These are phyloP conservation scores for Spathaspora gorwiae DNA, from an alignment of 805 yeast genomes.

Conservation along the genomic window DNA sequence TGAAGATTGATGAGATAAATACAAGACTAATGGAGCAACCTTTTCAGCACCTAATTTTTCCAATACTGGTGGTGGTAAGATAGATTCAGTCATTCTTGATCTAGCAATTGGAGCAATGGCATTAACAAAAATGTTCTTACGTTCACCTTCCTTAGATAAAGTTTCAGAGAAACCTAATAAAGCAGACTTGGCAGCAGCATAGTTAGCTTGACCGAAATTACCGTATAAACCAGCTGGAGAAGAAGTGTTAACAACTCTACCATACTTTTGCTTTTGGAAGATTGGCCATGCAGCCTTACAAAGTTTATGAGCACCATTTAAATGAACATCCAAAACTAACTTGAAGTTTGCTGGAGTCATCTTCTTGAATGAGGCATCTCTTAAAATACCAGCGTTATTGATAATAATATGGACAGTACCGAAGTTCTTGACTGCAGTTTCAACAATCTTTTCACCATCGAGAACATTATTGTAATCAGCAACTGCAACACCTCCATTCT, in stretches of 20 bases:
- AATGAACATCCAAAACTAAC: constrained; percentile 79
- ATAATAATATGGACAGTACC: constrained; percentile 86
- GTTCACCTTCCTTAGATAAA: constrained; percentile 88
- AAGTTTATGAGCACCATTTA: constrained; percentile 82
- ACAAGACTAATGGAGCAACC: constrained; percentile 87
- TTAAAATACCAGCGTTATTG: constrained; percentile 92
- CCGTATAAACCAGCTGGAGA: constrained; percentile 98
- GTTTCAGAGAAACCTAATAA: constrained; percentile 91
- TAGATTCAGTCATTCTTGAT: constrained; percentile 91
- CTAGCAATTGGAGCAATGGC: constrained; percentile 93
- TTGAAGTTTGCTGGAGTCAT: constrained; percentile 79
- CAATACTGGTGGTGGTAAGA: constrained; percentile 81
- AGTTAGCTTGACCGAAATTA: constrained; percentile 94
- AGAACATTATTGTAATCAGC: constrained; percentile 91
- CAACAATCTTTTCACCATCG: constrained; percentile 78
- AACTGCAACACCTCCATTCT: constrained; percentile 79
- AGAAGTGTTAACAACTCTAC: constrained; percentile 88
- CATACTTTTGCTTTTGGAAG: constrained; percentile 77
- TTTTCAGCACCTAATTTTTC: constrained; percentile 80
- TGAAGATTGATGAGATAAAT: constrained; percentile 60
- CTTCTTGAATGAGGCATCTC: constrained; percentile 82
- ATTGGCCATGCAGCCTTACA: constrained; percentile 91
- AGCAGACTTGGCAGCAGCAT: constrained; percentile 89
- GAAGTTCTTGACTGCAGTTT: constrained; percentile 79
- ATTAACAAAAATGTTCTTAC: constrained; percentile 77